Evolutionary conservation across 2,329 filamentous ascomycete genomes (phyloP), one percentile per base, ranked within the genome.

Genomic region (Pezicula neosporulosa): DNA sequence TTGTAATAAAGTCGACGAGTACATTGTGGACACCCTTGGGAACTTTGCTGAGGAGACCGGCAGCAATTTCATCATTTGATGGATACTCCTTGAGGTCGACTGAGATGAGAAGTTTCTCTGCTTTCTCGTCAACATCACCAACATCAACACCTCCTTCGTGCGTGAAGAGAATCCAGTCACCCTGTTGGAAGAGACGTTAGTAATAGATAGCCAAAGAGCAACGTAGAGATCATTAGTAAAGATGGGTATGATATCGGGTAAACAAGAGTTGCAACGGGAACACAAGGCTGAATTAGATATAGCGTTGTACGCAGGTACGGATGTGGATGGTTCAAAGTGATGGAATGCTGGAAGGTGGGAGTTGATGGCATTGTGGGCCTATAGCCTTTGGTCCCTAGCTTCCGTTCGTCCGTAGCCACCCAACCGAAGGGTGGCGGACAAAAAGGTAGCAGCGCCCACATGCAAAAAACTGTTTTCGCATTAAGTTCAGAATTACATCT

Each of bases 91-190:
- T 82, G 57, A 99, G 87, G 75, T 97, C 92, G 66, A 99, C 94
- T 64, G 94, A 93, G 66, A 99, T 91, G 70, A 99, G 79, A 58
- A 99, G 83, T 87, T 97, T 99, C 84, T 97, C 90, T 59, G 94
- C 94, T 82, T 99, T 99, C 60, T 86, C 91, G 68, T 99, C 94
- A 62, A 99, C 94, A 85, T 99, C 94, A 72, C 94, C 94, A 66
- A 99, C 94, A 75, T 99, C 94, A 63, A 99, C 92, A 88, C 94
- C 94, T 81, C 94, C 94, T 77, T 99, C 94, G 77, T 99, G 91
- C 67, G 93, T 97, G 82, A 99, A 99, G 69, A 99, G 90, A 70
- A 99, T 97, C 91, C 92, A 97, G 76, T 99, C 94, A 69, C 94
- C 94, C 94, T 97, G 71, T 13, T 33, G 24, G 44, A 47, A 44